Evolutionary conservation across 2,329 filamentous ascomycete species (phyloP).

Genomic region (Alternaria dauci): DNA sequence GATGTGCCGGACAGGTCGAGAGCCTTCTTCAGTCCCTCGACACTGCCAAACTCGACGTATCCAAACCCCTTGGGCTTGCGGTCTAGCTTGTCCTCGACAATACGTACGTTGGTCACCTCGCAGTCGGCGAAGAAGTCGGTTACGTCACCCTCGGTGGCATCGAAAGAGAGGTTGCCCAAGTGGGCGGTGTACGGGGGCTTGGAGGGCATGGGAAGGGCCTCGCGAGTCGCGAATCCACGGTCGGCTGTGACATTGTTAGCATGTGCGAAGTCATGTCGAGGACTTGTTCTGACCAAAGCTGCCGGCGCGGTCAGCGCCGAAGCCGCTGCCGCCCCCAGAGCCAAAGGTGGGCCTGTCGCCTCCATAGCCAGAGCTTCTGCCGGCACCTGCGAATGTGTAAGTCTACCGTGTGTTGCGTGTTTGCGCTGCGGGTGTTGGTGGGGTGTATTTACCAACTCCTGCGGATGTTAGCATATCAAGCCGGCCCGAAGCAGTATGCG

Average conservation of each 20-base stretch:
- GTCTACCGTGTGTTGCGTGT: slow-evolving; percentile 13
- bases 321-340: slow-evolving; percentile 49
- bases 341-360: slow-evolving; percentile 60
- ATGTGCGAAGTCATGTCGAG: slow-evolving; percentile 10
- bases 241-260: slow-evolving; percentile 33
- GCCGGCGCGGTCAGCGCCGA: slow-evolving; percentile 48
- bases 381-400: slow-evolving; percentile 45
- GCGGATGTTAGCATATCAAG: slow-evolving; percentile 30
- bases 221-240: slow-evolving; percentile 61
- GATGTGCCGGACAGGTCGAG: slow-evolving; percentile 80
- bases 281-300: slow-evolving; percentile 48
- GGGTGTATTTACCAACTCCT: slow-evolving; percentile 43
- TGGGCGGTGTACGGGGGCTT: slow-evolving; percentile 96
- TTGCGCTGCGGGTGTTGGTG: slow-evolving; percentile 5
- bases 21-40: slow-evolving; percentile 92
- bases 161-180: slow-evolving; percentile 95
- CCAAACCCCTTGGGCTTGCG: slow-evolving; percentile 97
- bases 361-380: slow-evolving; percentile 57
- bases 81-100: slow-evolving; percentile 95
- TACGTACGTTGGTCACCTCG: slow-evolving; percentile 87
- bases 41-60: slow-evolving; percentile 89
- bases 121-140: slow-evolving; percentile 86
- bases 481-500: slow-evolving; percentile 24
- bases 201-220: slow-evolving; percentile 84
- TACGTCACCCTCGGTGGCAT: slow-evolving; percentile 84